phyloP scores from a whole-genome alignment of 345 rosid genomes.

The Capsella bursapastoris region DNA sequence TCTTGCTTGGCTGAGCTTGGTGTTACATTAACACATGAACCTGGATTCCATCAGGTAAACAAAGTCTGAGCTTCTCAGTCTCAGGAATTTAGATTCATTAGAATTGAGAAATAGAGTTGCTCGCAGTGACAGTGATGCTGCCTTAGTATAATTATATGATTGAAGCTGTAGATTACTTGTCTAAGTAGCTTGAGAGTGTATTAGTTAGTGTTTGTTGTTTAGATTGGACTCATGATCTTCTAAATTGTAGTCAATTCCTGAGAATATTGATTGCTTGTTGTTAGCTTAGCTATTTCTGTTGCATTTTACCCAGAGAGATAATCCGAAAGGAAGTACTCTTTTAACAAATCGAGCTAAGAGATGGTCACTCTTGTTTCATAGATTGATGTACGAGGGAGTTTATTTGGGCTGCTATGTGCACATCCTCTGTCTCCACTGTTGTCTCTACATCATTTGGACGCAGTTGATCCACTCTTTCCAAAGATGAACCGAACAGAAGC shows the following conservation, averaged over 20 bases:
- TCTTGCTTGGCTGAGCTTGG: conserved; percentile 86
- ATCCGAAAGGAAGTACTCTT: no score
- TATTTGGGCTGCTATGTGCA: conserved; percentile 75
- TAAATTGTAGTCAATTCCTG: no score
- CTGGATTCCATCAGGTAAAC: conserved; percentile 85
- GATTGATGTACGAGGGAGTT: conserved; percentile 82
- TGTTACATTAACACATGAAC: conserved; percentile 70
- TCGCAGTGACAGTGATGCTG: neutral
- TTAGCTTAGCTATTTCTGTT: no score
- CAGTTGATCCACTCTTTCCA: conserved; percentile 78
- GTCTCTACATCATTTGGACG: conserved; percentile 92
- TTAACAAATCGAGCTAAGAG: no score
- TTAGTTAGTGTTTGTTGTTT: neutral
- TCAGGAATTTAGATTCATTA: neutral
- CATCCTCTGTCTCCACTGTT: conserved; percentile 78
- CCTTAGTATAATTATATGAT: neutral
- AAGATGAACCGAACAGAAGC: conserved; percentile 58
- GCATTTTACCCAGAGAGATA: no score
- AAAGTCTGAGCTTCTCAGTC: neutral
- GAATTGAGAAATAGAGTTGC: neutral
- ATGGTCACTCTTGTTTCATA: conserved; percentile 25
- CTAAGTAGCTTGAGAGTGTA: no score
- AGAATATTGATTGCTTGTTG: no score
- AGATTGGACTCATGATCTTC: neutral
- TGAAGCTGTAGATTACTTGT: no score